A percentile compares a stretch with the other conserved stretches of the same genome.
phyloP scores from a whole-genome alignment of 2,329 filamentous ascomycete genomes.

The Beauveria sp. region DNA sequence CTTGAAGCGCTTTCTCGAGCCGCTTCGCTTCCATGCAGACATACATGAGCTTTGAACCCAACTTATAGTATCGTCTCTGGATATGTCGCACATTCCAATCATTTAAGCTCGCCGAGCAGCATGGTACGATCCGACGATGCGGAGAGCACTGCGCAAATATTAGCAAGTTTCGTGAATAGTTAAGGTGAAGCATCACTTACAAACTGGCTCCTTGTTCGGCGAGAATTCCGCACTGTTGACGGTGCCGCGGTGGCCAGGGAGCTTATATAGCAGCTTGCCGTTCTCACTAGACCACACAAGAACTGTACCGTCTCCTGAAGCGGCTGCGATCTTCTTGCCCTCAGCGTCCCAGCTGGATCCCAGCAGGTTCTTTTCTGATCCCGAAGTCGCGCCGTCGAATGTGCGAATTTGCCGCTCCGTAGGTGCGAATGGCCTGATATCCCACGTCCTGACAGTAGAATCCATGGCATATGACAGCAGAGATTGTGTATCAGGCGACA shows the following conservation, averaged over 20 bases:
- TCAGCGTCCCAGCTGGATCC: slow-evolving; percentile 82
- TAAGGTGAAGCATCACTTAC: slow-evolving; percentile 49
- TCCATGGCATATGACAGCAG: slow-evolving; percentile 91
- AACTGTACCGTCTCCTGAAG: slow-evolving; percentile 83
- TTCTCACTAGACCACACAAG: slow-evolving; percentile 84
- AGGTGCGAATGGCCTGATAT: slow-evolving; percentile 89
- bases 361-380: slow-evolving; percentile 86
- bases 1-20: background rate
- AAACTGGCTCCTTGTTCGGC: slow-evolving; percentile 73
- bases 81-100: slow-evolving; percentile 23
- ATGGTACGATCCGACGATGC: slow-evolving; percentile 84
- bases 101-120: slow-evolving; percentile 68
- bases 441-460: slow-evolving; percentile 89
- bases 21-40: background rate
- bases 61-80: background rate
- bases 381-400: slow-evolving; percentile 83
- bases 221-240: slow-evolving; percentile 94
- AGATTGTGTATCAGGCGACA: slow-evolving; percentile 90
- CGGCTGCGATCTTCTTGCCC: slow-evolving; percentile 80
- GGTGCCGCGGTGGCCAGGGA: slow-evolving; percentile 89
- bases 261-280: slow-evolving; percentile 88
- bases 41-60: background rate
- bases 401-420: slow-evolving; percentile 77
- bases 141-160: slow-evolving; percentile 62
- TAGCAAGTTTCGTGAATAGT: slow-evolving; percentile 19